Conservation (phyloP, 352 stramenopile genomes). For the Phytophthora macrochlamydospora region DNA sequence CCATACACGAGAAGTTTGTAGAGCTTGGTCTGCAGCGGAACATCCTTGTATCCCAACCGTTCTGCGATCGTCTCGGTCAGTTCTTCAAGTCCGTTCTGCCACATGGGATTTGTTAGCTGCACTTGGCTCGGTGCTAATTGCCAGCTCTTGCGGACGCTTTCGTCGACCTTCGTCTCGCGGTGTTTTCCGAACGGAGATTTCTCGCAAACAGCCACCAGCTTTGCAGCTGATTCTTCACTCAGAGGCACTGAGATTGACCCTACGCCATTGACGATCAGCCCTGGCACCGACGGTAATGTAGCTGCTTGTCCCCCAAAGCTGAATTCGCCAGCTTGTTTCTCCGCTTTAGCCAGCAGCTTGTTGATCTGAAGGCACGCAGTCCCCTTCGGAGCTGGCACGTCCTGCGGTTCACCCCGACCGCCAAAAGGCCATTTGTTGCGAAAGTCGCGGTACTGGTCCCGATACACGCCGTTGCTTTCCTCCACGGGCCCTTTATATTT, state of each 20-base stretch:
- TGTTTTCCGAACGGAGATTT: constrained; percentile 37
- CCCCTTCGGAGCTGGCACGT: background rate
- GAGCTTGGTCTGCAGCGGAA: constrained; percentile 17
- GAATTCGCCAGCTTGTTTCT: background rate
- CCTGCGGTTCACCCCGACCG: background rate
- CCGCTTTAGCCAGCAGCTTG: constrained; percentile 4
- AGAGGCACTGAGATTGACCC: constrained; percentile 17
- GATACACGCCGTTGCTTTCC: background rate
- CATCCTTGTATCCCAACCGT: constrained; percentile 14
- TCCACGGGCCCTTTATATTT: background rate
- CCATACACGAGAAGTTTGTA: constrained; percentile 66
- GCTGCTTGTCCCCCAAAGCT: constrained; percentile 2
- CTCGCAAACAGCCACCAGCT: constrained; percentile 14
- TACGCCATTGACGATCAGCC: constrained; percentile 15
- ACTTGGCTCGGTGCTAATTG: constrained; percentile 6
- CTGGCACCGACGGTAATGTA: constrained; percentile 8
- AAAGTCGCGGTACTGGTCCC: background rate
- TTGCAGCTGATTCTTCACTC: constrained; percentile 2
- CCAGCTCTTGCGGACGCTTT: constrained; percentile 29
- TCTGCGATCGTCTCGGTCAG: constrained; percentile 5
- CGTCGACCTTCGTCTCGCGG: constrained; percentile 19
- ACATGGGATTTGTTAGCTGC: constrained; percentile 16
- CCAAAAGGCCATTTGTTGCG: background rate
- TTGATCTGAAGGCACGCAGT: constrained; percentile 4
- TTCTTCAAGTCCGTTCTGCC: constrained; percentile 10